These are phyloP conservation scores for Chrysosphaeria jannelii DNA, from an alignment of 2,329 filamentous ascomycete species.

Conservation along the genomic window DNA sequence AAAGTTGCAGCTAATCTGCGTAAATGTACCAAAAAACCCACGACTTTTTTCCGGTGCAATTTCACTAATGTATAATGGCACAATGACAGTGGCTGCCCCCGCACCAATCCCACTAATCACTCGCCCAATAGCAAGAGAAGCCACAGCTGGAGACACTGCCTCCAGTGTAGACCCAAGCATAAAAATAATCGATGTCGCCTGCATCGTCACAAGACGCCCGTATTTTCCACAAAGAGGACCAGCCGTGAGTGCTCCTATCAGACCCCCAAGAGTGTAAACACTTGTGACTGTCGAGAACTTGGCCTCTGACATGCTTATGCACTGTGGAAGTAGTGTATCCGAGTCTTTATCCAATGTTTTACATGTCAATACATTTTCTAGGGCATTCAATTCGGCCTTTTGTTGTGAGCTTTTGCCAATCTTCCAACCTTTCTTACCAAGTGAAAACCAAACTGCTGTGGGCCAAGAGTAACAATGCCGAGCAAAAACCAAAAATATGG, in stretches of 20 bases:
- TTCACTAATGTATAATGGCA: conserved; percentile 84
- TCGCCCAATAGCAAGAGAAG: conserved; percentile 40
- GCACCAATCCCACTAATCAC: conserved; percentile 59
- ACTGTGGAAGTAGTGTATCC: no score
- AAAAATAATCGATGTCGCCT: conserved; percentile 47
- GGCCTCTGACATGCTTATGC: conserved; percentile 61
- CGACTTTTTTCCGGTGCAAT: conserved; percentile 44
- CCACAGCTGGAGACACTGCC: conserved; percentile 35
- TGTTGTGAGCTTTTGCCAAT: no score
- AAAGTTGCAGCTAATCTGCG: conserved; percentile 77
- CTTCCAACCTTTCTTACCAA: conserved; percentile 35
- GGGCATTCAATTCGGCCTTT: conserved; percentile 80
- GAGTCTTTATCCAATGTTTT: no score
- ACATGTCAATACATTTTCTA: conserved; percentile 80
- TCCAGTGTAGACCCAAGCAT: conserved; percentile 46
- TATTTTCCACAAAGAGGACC: conserved; percentile 51
- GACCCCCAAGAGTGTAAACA: conserved; percentile 68
- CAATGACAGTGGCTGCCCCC: conserved; percentile 71
- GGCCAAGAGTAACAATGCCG: conserved; percentile 49
- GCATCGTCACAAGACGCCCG: conserved; percentile 54
- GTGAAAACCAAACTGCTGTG: conserved; percentile 85
- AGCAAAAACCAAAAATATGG: no score
- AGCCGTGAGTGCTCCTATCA: conserved; percentile 51
- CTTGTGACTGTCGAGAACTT: conserved; percentile 70
- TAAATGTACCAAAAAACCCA: conserved; percentile 59